Evolutionary conservation across 1,284 basidiomycete genomes (phyloP).

Genomic region (Sporisorium iseilematis-ciliati): DNA sequence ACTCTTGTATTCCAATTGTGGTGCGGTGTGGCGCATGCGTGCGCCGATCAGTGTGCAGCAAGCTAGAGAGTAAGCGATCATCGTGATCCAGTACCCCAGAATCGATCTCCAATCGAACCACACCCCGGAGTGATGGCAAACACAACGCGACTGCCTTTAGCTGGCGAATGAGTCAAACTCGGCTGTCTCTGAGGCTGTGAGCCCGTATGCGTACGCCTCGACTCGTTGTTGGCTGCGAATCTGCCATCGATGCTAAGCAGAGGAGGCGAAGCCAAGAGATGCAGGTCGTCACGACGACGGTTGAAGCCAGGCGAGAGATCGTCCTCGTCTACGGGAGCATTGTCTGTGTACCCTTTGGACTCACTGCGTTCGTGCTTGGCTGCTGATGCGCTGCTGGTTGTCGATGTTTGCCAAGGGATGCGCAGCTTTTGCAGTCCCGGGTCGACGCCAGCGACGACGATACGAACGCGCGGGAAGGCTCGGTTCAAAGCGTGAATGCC

Average conservation of each 20-base stretch:
- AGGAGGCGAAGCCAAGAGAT: slow-evolving; percentile 31
- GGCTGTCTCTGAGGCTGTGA: slow-evolving; percentile 10
- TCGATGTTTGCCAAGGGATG: slow-evolving; percentile 42
- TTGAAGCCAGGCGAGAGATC: slow-evolving; percentile 39
- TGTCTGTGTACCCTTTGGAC: slow-evolving; percentile 3
- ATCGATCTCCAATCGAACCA: slow-evolving; percentile 66
- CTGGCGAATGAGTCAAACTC: slow-evolving; percentile 15
- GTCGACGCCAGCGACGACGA: slow-evolving; percentile 65
- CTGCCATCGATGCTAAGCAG: slow-evolving; percentile 24
- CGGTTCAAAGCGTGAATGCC: slow-evolving; percentile 81
- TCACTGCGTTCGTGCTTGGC: slow-evolving; percentile 19
- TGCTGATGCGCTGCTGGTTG: neutral
- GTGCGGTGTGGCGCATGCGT: neutral
- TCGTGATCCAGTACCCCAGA: slow-evolving; percentile 59
- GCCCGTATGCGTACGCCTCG: neutral
- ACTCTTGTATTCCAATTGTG: neutral
- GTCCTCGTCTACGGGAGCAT: slow-evolving; percentile 33
- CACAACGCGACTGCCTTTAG: slow-evolving; percentile 49
- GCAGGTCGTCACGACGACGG: slow-evolving; percentile 17
- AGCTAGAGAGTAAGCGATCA: slow-evolving; percentile 3
- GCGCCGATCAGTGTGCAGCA: neutral
- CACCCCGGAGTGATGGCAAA: slow-evolving; percentile 66
- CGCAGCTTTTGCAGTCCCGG: slow-evolving; percentile 61
- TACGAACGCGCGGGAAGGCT: slow-evolving; percentile 78
- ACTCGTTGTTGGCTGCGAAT: slow-evolving; percentile 8